Evolutionary conservation across 495 filamentous ascomycete species (phyloP).

Genomic region (Trichodelitschia bisporula): DNA sequence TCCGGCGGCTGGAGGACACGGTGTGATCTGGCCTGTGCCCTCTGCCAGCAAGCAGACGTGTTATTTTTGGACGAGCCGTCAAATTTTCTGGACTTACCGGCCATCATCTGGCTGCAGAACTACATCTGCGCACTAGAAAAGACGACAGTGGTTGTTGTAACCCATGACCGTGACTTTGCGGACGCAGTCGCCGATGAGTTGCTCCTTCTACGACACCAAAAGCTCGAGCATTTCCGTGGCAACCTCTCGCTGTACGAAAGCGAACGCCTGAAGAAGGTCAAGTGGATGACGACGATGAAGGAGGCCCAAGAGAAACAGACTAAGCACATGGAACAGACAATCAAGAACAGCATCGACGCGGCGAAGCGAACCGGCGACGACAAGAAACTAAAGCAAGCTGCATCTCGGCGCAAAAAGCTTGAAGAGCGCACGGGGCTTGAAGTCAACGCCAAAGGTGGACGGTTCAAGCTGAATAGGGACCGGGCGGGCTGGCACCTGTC

Average conservation of each 20-base stretch:
- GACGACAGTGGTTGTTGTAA: constrained; percentile 41
- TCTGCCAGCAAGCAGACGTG: constrained; percentile 49
- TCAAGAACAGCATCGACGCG: constrained; percentile 38
- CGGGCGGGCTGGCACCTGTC: constrained; percentile 30
- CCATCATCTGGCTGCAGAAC: constrained; percentile 61
- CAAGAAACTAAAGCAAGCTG: constrained; percentile 56
- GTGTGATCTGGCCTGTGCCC: constrained; percentile 34
- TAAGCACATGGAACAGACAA: constrained; percentile 50
- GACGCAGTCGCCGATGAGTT: constrained; percentile 49
- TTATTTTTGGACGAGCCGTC: constrained; percentile 74
- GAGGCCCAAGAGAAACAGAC: constrained; percentile 56
- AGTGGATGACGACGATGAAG: constrained; percentile 44
- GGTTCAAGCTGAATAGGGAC: constrained; percentile 63
- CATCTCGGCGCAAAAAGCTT: constrained; percentile 54
- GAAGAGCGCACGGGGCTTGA: constrained; percentile 57
- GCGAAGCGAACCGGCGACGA: constrained; percentile 52
- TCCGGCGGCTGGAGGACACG: constrained; percentile 69
- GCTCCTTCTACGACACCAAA: constrained; percentile 44
- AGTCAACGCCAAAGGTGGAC: constrained; percentile 37
- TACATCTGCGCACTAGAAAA: constrained; percentile 31
- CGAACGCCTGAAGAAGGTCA: constrained; percentile 35
- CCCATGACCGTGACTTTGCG: constrained; percentile 57
- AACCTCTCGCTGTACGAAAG: constrained; percentile 43
- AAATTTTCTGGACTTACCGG: constrained; percentile 59
- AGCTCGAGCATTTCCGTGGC: constrained; percentile 41